Conservation (phyloP, 306 rosid species). For the Vicia sativa region DNA sequence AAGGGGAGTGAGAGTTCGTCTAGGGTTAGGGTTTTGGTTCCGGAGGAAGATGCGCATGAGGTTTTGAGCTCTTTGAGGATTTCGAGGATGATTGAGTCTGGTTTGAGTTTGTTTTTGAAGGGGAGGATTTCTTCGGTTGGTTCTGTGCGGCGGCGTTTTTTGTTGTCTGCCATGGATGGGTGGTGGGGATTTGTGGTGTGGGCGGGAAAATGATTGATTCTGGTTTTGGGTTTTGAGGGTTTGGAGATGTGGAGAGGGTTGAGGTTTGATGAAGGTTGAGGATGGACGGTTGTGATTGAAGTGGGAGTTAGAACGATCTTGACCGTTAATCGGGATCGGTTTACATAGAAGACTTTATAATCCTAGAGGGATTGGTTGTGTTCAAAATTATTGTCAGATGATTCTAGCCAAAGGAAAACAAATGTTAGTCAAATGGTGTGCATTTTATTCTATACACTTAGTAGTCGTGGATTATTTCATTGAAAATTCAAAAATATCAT, state of each 20-base stretch:
- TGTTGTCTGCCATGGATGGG: slow-evolving; percentile 40
- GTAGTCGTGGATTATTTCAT: too few species aligned
- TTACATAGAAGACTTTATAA: too few species aligned
- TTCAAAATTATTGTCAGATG: too few species aligned
- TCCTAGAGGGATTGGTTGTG: too few species aligned
- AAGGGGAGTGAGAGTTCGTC: slow-evolving; percentile 71
- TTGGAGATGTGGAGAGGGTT: not conserved
- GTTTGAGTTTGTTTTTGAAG: slow-evolving; percentile 42
- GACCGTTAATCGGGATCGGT: too few species aligned
- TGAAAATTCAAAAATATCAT: too few species aligned
- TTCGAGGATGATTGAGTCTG: slow-evolving; percentile 31
- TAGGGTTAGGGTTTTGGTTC: slow-evolving; percentile 70
- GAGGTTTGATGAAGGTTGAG: too few species aligned
- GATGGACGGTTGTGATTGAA: too few species aligned
- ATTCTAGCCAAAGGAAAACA: too few species aligned
- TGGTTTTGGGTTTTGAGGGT: not conserved
- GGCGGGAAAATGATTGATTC: slow-evolving; percentile 37
- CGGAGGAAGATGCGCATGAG: slow-evolving; percentile 39
- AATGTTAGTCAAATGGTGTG: too few species aligned
- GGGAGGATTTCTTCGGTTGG: slow-evolving; percentile 31
- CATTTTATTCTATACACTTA: too few species aligned
- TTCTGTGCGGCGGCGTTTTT: slow-evolving; percentile 34
- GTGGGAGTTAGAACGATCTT: too few species aligned
- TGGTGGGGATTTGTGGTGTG: not conserved
- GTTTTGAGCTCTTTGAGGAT: slow-evolving; percentile 42